These are phyloP conservation scores for Huntiella decipiens DNA, from an alignment of 2,329 filamentous ascomycete genomes.

Conservation along the genomic window DNA sequence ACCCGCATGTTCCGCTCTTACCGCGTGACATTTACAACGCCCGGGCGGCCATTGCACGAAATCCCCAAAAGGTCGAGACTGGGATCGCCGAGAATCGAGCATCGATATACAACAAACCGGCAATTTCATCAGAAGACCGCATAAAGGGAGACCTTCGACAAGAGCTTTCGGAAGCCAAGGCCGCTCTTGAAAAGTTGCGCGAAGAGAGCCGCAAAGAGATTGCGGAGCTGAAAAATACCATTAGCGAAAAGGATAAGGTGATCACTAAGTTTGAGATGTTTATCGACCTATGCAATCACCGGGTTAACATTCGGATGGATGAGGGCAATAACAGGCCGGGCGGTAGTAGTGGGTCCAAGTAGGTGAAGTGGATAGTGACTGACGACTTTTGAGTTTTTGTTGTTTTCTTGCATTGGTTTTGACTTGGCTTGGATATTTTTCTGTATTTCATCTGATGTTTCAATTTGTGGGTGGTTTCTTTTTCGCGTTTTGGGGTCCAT, in stretches of 20 bases:
- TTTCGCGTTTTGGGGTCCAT: neutral
- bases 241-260: slow-evolving; percentile 43
- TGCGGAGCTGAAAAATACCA: slow-evolving; percentile 35
- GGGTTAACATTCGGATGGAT: slow-evolving; percentile 40
- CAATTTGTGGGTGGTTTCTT: neutral
- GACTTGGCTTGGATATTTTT: no score
- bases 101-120: slow-evolving; percentile 47
- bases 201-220: slow-evolving; percentile 39
- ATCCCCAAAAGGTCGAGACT: slow-evolving; percentile 40
- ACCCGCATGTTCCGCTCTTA: slow-evolving; percentile 42
- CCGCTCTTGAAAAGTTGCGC: slow-evolving; percentile 35
- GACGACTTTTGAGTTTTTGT: neutral
- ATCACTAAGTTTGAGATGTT: slow-evolving; percentile 50
- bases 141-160: slow-evolving; percentile 42
- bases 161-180: slow-evolving; percentile 38
- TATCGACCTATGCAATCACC: slow-evolving; percentile 48
- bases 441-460: neutral
- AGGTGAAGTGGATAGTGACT: neutral
- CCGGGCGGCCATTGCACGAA: slow-evolving; percentile 45
- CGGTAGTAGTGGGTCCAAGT: slow-evolving; percentile 10
- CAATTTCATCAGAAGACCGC: slow-evolving; percentile 42
- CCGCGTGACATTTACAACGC: slow-evolving; percentile 51
- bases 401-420: neutral
- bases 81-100: slow-evolving; percentile 41
- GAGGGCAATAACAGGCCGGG: slow-evolving; percentile 13